Evolutionary conservation across 371 early-diverging fungal genomes (phyloP).

Genomic region (Mortierella sp.): DNA sequence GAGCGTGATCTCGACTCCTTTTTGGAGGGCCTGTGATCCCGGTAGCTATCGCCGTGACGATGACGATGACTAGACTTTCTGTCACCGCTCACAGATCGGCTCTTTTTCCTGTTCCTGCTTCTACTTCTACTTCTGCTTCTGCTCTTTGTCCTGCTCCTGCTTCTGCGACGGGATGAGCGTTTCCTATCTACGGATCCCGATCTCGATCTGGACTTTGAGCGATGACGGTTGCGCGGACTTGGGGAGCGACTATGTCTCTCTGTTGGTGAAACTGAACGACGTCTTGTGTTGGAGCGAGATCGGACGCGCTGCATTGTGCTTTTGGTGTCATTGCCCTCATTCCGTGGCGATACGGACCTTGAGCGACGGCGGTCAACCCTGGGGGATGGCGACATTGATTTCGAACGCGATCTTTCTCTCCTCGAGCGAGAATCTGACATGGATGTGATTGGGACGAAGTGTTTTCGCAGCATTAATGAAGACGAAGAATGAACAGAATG

Average conservation of each 20-base stretch:
- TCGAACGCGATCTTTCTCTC: slow-evolving; percentile 12
- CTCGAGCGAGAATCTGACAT: slow-evolving; percentile 17
- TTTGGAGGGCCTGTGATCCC: slow-evolving; percentile 21
- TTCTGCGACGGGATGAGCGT: neutral
- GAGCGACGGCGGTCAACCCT: slow-evolving; percentile 11
- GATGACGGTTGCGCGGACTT: neutral
- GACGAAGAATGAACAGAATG: too few relatives aligned
- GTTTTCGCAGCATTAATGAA: too few relatives aligned
- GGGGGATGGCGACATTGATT: slow-evolving; percentile 1
- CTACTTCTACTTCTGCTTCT: neutral
- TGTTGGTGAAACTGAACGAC: too few relatives aligned
- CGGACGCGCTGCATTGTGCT: too few relatives aligned
- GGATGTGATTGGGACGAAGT: neutral
- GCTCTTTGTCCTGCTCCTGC: slow-evolving; percentile 1
- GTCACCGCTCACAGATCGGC: slow-evolving; percentile 7
- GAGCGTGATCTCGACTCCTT: slow-evolving; percentile 27
- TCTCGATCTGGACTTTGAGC: slow-evolving; percentile 25
- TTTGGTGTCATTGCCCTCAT: too few relatives aligned
- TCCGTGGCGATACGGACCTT: slow-evolving; percentile 1
- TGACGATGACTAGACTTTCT: slow-evolving; percentile 2
- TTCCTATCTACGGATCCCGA: slow-evolving; percentile 12
- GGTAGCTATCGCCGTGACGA: neutral
- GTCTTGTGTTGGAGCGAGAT: too few relatives aligned
- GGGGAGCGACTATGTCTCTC: neutral
- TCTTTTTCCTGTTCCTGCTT: slow-evolving; percentile 6